Percentiles rank a stretch among this genome's conserved stretches.
Conservation (phyloP, 2,329 filamentous ascomycete genomes). For the Cytospora chrysosperma region DNA sequence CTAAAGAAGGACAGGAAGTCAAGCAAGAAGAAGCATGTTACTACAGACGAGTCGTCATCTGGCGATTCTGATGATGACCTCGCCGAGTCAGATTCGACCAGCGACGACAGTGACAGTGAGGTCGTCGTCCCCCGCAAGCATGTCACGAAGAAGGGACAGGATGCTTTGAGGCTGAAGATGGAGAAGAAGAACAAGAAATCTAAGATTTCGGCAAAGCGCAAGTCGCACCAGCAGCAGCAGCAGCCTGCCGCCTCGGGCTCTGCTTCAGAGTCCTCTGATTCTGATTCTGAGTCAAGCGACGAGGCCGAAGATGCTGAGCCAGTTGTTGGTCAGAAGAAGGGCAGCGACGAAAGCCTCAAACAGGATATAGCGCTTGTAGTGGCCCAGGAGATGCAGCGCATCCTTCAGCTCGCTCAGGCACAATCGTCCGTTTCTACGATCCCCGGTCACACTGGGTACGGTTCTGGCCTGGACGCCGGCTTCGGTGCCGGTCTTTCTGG, state of each 20-base stretch:
- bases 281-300: not conserved
- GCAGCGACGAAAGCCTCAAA: not conserved
- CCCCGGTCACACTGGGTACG: not conserved
- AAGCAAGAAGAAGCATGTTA: not conserved
- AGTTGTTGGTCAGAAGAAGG: not conserved
- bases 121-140: not conserved
- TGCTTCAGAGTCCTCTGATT: constrained; percentile 5
- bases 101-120: not conserved
- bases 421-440: not conserved
- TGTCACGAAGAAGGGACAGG: not conserved
- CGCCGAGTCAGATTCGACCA: not conserved
- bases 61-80: not conserved
- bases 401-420: constrained; percentile 11
- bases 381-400: constrained; percentile 1
- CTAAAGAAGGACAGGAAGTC: constrained; percentile 1
- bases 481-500: not conserved
- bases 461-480: not conserved
- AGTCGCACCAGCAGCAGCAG: not conserved
- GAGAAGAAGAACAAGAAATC: not conserved
- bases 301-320: not conserved
- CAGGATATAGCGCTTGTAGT: not conserved
- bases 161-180: not conserved
- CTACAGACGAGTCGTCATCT: constrained; percentile 6
- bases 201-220: not conserved
- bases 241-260: not conserved